Conservation (phyloP, 805 yeast species). For the Sugiyamaella qingdaonensis region DNA sequence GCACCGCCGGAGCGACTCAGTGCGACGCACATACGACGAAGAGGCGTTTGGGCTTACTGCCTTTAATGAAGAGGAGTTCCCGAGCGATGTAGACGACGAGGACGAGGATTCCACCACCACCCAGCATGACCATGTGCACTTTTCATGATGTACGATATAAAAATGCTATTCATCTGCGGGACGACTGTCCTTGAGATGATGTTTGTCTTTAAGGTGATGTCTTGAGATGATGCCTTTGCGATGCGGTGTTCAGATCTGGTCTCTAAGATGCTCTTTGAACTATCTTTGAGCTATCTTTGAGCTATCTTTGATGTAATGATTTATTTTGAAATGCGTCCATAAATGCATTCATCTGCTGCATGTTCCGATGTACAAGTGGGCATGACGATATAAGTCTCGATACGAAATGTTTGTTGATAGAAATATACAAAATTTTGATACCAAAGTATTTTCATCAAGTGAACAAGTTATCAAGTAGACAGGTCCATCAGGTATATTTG, state of each 20-base stretch:
- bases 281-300: too few species aligned
- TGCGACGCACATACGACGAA: constrained; percentile 29
- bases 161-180: neutral
- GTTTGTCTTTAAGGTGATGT: too few species aligned
- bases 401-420: neutral
- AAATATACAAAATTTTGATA: neutral
- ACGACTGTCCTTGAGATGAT: too few species aligned
- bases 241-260: too few species aligned
- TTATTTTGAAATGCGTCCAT: neutral
- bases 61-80: constrained; percentile 27
- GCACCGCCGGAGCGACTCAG: constrained; percentile 39
- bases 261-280: too few species aligned
- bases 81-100: constrained; percentile 12
- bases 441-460: neutral
- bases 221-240: too few species aligned
- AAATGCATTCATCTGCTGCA: neutral
- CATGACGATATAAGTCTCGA: neutral
- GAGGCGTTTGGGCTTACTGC: constrained; percentile 34
- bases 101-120: constrained; percentile 7
- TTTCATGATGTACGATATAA: constrained; percentile 1
- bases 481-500: too few species aligned
- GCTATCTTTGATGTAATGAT: neutral
- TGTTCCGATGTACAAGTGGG: neutral
- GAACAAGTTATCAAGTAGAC: neutral
- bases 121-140: neutral